Percentiles rank a stretch among this genome's conserved stretches.
Evolutionary conservation across 2,329 filamentous ascomycete genomes (phyloP).

Genomic region (Phaeosphaeriaceae sp.): DNA sequence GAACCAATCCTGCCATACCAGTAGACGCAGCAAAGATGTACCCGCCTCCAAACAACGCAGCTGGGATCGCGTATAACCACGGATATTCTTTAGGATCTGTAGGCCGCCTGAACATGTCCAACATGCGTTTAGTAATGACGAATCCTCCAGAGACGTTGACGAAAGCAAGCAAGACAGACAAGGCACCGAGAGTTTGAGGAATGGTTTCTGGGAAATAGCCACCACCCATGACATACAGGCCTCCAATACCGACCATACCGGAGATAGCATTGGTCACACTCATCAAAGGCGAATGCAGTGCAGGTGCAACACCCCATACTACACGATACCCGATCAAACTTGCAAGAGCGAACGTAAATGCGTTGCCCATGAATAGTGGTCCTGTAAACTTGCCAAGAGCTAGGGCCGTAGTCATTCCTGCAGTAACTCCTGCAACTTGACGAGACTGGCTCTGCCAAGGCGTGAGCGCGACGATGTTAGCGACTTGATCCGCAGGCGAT

Average conservation of each 20-base stretch:
- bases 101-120: constrained; percentile 70
- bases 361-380: constrained; percentile 85
- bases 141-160: constrained; percentile 90
- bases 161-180: constrained; percentile 83
- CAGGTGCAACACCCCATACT: constrained; percentile 84
- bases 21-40: constrained; percentile 81
- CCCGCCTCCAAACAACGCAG: constrained; percentile 77
- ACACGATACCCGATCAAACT: constrained; percentile 87
- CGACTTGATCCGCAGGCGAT: constrained; percentile 49
- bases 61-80: constrained; percentile 84
- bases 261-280: constrained; percentile 93
- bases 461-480: constrained; percentile 70
- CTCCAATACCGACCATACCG: constrained; percentile 85
- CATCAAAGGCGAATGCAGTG: constrained; percentile 88
- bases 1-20: constrained; percentile 81
- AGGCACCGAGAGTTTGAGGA: constrained; percentile 76
- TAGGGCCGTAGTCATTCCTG: constrained; percentile 76
- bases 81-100: constrained; percentile 89
- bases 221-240: constrained; percentile 86
- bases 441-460: constrained; percentile 82
- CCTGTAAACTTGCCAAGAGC: constrained; percentile 79
- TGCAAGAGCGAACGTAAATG: constrained; percentile 83
- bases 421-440: constrained; percentile 76
- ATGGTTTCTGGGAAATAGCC: constrained; percentile 68
- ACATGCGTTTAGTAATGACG: constrained; percentile 90